A percentile compares a stretch with the other conserved stretches of the same genome.
Conservation (phyloP, 2,329 filamentous ascomycete species). For the Botrytis aclada region DNA sequence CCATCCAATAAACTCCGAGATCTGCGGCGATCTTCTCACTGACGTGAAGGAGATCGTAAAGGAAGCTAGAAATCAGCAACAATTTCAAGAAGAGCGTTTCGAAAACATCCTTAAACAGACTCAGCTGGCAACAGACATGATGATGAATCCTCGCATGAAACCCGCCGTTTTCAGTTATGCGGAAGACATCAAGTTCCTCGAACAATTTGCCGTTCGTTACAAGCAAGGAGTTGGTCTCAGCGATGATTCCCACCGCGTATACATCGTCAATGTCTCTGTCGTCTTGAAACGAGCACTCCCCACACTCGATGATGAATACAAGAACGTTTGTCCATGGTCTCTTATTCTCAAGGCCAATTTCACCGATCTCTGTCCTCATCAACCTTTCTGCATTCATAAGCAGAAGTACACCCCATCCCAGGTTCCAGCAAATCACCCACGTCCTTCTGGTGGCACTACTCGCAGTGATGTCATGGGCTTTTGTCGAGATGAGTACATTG, state of each 20-base stretch:
- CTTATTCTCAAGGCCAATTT: background rate
- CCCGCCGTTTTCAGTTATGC: background rate
- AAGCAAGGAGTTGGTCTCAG: background rate
- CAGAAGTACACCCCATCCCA: background rate
- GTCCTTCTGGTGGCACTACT: background rate
- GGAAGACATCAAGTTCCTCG: background rate
- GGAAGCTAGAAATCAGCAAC: background rate
- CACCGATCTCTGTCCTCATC: background rate
- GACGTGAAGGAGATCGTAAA: background rate
- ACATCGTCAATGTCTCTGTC: background rate
- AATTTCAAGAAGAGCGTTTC: background rate
- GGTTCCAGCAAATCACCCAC: background rate
- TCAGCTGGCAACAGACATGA: background rate
- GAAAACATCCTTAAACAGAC: background rate
- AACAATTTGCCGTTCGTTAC: background rate
- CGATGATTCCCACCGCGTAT: background rate
- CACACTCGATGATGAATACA: background rate
- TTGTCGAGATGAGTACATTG: background rate
- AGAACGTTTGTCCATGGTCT: background rate
- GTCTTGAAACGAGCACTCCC: background rate
- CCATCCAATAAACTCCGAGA: background rate
- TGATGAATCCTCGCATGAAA: background rate
- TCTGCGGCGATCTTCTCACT: background rate
- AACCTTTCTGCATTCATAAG: background rate
- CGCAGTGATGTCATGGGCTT: background rate